Evolutionary conservation across 1,284 basidiomycete species (phyloP).

Genomic region (Phylloporus gajari): DNA sequence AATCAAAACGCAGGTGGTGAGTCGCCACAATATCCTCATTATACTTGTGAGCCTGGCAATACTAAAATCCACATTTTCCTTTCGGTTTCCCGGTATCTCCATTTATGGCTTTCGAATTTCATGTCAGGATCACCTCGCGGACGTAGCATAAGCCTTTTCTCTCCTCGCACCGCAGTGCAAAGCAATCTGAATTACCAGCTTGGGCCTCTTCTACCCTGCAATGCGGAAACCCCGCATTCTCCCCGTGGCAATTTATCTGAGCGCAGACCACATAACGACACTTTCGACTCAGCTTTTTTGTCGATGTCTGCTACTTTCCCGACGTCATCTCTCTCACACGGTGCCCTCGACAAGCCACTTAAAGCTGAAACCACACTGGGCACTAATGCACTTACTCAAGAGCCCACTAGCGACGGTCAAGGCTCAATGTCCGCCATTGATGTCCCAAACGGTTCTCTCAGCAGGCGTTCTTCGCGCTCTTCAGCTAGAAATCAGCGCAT

Average conservation of each 20-base stretch:
- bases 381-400: conserved; percentile 23
- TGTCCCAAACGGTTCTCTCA: conserved; percentile 36
- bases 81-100: conserved; percentile 29
- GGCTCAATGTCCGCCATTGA: conserved; percentile 40
- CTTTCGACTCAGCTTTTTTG: conserved; percentile 33
- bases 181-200: conserved; percentile 30
- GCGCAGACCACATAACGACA: conserved; percentile 37
- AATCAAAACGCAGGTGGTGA: conserved; percentile 43
- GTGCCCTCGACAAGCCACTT: conserved; percentile 46
- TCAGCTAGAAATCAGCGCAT: conserved; percentile 40
- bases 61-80: conserved; percentile 33
- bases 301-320: conserved; percentile 37
- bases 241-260: conserved; percentile 38
- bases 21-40: conserved; percentile 32
- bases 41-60: conserved; percentile 15
- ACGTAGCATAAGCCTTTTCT: conserved; percentile 48
- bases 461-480: conserved; percentile 43
- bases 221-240: conserved; percentile 46
- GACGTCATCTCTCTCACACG: conserved; percentile 47
- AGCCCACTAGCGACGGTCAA: conserved; percentile 27
- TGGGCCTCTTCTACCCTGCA: conserved; percentile 39
- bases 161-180: conserved; percentile 42
- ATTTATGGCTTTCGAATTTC: conserved; percentile 31
- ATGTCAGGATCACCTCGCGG: conserved; percentile 44
- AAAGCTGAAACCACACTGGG: conserved; percentile 39